Evolutionary conservation across 225 moss, liverwort and hornwort genomes (phyloP).

Genomic region (Bryoerythrophyllum caledonicum): DNA sequence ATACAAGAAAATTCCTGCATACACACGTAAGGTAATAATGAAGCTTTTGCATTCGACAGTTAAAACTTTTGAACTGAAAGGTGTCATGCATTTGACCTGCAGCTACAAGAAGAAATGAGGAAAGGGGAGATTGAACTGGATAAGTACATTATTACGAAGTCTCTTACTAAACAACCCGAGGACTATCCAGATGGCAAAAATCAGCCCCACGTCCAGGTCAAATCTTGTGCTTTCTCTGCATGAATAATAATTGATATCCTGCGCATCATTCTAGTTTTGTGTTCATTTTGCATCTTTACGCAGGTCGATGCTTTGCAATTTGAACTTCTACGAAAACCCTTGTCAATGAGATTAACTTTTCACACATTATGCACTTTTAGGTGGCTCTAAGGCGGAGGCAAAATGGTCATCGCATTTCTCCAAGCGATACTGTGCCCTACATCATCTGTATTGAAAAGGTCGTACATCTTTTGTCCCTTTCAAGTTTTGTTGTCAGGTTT

Average conservation of each 20-base stretch:
- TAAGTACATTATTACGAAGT: slow-evolving; percentile 91
- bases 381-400: slow-evolving; percentile 89
- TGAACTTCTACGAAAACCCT: neutral
- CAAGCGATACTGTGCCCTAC: slow-evolving; percentile 92
- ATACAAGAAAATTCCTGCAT: neutral
- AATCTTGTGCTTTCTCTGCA: slow-evolving; percentile 14
- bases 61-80: slow-evolving; percentile 11
- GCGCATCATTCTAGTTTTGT: neutral
- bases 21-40: neutral
- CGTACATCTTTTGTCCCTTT: neutral
- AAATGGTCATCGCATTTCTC: slow-evolving; percentile 75
- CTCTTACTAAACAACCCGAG: slow-evolving; percentile 93
- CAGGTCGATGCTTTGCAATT: slow-evolving; percentile 3
- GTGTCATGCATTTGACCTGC: slow-evolving; percentile 26
- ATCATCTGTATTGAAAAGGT: slow-evolving; percentile 93
- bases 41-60: slow-evolving; percentile 10
- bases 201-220: slow-evolving; percentile 98
- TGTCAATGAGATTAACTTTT: slow-evolving; percentile 8
- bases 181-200: slow-evolving; percentile 95
- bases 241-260: neutral
- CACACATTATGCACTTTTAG: slow-evolving; percentile 32
- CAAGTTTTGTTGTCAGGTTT: slow-evolving; percentile 12
- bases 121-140: slow-evolving; percentile 89
- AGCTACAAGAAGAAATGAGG: slow-evolving; percentile 96
- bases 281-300: neutral